A percentile compares a stretch with the other conserved stretches of the same genome.
Evolutionary conservation across 2,329 filamentous ascomycete species (phyloP).

Genomic region (Colletotrichum scovillei): DNA sequence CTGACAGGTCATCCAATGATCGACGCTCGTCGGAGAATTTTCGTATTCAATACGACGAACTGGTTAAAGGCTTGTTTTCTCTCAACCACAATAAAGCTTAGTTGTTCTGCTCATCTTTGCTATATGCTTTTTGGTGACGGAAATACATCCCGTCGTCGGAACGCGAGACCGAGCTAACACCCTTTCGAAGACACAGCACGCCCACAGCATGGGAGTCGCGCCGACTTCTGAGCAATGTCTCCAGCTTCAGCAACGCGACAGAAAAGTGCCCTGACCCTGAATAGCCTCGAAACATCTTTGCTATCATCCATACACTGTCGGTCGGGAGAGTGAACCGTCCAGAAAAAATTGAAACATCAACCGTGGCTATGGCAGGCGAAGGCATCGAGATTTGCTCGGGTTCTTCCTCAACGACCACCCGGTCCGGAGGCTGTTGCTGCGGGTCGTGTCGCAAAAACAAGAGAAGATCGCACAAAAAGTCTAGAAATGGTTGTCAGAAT

Average conservation of each 20-base stretch:
- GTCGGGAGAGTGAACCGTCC: no score
- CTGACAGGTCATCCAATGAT: background rate
- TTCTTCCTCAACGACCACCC: background rate
- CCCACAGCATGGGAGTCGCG: background rate
- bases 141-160: no score
- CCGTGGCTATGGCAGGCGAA: background rate
- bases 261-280: background rate
- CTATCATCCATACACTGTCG: no score
- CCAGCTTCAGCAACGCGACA: background rate
- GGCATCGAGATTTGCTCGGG: background rate
- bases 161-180: no score
- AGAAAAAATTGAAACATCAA: background rate
- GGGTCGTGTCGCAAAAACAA: background rate
- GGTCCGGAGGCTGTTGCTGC: background rate
- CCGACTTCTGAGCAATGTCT: background rate
- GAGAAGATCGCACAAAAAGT: slow-evolving; percentile 16
- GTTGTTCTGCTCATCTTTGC: no score
- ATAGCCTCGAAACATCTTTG: no score
- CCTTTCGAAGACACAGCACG: background rate
- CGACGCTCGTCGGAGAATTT: background rate
- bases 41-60: background rate
- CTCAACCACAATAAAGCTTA: no score
- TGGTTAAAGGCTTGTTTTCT: background rate
- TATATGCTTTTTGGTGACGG: no score
- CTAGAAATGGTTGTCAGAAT: slow-evolving; percentile 30